Conservation (phyloP, 1,284 basidiomycete species). For the Cutaneotrichosporon cyanovorans region DNA sequence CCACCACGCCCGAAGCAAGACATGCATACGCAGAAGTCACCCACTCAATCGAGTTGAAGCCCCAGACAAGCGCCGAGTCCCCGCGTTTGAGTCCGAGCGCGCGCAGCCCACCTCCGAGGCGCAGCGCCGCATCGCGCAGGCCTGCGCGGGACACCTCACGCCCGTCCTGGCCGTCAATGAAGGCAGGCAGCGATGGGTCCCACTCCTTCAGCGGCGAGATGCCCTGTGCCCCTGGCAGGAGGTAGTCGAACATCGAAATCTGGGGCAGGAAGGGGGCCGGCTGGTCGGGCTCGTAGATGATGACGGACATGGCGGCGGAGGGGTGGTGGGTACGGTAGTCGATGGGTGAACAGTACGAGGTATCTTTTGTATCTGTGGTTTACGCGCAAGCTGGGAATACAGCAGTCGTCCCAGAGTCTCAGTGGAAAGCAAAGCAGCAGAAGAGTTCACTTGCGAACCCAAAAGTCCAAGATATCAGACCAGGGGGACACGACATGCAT, state of each 20-base stretch:
- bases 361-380: no score
- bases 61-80: slow-evolving; percentile 38
- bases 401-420: no score
- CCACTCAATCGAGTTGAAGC: slow-evolving; percentile 57
- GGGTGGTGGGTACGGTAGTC: no score
- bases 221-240: slow-evolving; percentile 3
- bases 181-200: slow-evolving; percentile 49
- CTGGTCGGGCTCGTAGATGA: slow-evolving; percentile 7
- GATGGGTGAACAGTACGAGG: no score
- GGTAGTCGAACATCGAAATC: slow-evolving; percentile 27
- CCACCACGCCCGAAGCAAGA: slow-evolving; percentile 36
- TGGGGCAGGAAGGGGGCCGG: slow-evolving; percentile 29
- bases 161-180: slow-evolving; percentile 60
- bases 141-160: slow-evolving; percentile 54
- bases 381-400: no score
- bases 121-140: slow-evolving; percentile 53
- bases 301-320: no score
- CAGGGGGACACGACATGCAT: no score
- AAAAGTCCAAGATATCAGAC: no score
- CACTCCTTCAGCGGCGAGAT: slow-evolving; percentile 12
- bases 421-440: no score
- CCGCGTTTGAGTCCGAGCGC: slow-evolving; percentile 25
- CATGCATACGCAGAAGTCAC: slow-evolving; percentile 56
- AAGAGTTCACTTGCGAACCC: no score
- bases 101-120: slow-evolving; percentile 54